Evolutionary conservation across 2,329 filamentous ascomycete species (phyloP).

Genomic region (Clonostachys chloroleuca): DNA sequence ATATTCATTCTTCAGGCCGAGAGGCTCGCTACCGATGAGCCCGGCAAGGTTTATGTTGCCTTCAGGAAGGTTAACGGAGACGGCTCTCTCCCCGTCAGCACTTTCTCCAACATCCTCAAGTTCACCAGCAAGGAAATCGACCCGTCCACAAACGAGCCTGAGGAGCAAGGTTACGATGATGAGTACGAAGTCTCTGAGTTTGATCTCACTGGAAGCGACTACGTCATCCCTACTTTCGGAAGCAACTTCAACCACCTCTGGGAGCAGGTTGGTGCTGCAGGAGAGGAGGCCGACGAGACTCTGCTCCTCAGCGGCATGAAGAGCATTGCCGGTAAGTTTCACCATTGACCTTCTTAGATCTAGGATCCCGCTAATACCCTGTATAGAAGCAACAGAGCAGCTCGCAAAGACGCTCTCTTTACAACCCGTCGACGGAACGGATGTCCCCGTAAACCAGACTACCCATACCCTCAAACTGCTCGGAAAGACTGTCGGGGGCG

Average conservation of each 20-base stretch:
- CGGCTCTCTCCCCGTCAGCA: constrained; percentile 69
- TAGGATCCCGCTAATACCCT: constrained; percentile 12
- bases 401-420: constrained; percentile 81
- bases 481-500: constrained; percentile 89
- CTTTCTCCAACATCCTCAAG: constrained; percentile 89
- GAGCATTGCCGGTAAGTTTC: constrained; percentile 78
- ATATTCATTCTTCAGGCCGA: constrained; percentile 91
- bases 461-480: constrained; percentile 95
- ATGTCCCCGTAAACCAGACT: constrained; percentile 80
- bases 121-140: constrained; percentile 99
- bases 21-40: constrained; percentile 77
- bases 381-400: constrained; percentile 83
- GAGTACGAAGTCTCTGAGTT: constrained; percentile 97
- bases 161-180: constrained; percentile 90
- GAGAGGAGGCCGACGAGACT: constrained; percentile 88
- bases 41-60: constrained; percentile 90
- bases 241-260: constrained; percentile 94
- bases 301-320: constrained; percentile 83
- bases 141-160: constrained; percentile 85
- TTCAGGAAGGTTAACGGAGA: constrained; percentile 82
- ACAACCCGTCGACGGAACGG: constrained; percentile 90
- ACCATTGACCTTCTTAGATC: not conserved
- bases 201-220: constrained; percentile 87
- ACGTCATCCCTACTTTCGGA: constrained; percentile 88
- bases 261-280: constrained; percentile 86